Conservation (phyloP, 2,329 filamentous ascomycete species). For the Knufia fluminis region DNA sequence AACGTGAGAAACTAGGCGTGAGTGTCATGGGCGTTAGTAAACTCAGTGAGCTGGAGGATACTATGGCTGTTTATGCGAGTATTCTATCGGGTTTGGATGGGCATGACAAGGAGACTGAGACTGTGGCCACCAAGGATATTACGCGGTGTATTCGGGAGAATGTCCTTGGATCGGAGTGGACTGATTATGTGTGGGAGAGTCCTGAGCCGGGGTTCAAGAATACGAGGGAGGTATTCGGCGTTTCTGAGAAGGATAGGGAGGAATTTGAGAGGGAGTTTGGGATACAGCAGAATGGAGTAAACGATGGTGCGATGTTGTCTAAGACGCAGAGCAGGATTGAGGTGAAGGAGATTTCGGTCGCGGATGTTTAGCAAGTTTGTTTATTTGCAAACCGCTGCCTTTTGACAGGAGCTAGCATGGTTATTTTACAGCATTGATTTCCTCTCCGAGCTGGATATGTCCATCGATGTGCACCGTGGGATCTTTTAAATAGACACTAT, state of each 20-base stretch:
- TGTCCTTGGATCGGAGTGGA: conserved; percentile 33
- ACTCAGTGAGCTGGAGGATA: conserved; percentile 51
- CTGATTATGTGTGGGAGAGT: conserved; percentile 38
- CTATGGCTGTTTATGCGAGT: conserved; percentile 48
- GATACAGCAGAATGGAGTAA: no score
- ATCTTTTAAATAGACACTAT: no score
- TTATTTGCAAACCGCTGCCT: no score
- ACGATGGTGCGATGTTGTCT: no score
- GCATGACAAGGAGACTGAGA: conserved; percentile 28
- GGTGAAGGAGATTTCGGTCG: no score
- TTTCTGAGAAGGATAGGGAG: background rate
- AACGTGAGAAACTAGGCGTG: conserved; percentile 46
- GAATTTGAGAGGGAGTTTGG: background rate
- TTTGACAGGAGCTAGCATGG: no score
- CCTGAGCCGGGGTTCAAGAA: conserved; percentile 36
- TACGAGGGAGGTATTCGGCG: background rate
- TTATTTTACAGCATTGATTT: no score
- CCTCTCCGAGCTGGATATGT: no score
- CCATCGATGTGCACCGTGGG: no score
- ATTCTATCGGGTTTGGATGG: background rate
- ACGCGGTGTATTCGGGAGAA: conserved; percentile 30
- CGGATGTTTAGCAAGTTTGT: no score
- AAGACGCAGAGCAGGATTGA: no score
- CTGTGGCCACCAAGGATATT: conserved; percentile 30
- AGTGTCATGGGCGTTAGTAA: conserved; percentile 58